Evolutionary conservation across 257 asterid genomes (phyloP).

Genomic region (Anisodus tanguticus): DNA sequence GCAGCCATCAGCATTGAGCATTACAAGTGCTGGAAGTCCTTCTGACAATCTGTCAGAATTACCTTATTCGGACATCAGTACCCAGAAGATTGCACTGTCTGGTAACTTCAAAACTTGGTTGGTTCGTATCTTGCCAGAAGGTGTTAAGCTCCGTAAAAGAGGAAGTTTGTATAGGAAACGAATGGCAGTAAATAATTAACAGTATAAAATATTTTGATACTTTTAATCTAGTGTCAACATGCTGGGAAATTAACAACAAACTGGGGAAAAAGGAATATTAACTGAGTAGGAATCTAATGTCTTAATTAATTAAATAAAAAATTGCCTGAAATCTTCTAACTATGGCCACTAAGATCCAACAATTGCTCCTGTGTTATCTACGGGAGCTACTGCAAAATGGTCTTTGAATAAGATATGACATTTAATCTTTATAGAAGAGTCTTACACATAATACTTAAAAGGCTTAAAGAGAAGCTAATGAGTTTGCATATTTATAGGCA

Average conservation of each 20-base stretch:
- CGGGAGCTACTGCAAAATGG: not conserved
- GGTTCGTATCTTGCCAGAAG: slow-evolving; percentile 64
- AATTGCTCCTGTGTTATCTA: slow-evolving; percentile 13
- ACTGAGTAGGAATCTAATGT: not conserved
- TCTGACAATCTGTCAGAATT: slow-evolving; percentile 57
- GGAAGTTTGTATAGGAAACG: not conserved
- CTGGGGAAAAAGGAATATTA: not conserved
- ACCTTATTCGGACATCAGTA: slow-evolving; percentile 63
- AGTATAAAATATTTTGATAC: not conserved
- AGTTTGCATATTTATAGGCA: slow-evolving; percentile 9
- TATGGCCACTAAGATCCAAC: not conserved
- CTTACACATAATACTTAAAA: slow-evolving; percentile 25
- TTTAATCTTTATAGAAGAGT: not conserved
- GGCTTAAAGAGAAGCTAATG: not conserved
- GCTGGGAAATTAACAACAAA: slow-evolving; percentile 15
- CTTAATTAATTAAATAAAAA: not conserved
- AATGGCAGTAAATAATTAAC: not conserved
- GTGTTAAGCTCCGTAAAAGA: slow-evolving; percentile 43
- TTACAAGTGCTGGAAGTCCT: slow-evolving; percentile 68
- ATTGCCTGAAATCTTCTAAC: slow-evolving; percentile 11
- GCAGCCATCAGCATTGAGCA: slow-evolving; percentile 67
- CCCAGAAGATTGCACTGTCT: slow-evolving; percentile 68
- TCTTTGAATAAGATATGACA: not conserved
- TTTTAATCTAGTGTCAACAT: not conserved
- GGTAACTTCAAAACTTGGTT: slow-evolving; percentile 91